Evolutionary conservation across 495 filamentous ascomycete genomes (phyloP).

Genomic region (Aspergillus saccharolyticus): DNA sequence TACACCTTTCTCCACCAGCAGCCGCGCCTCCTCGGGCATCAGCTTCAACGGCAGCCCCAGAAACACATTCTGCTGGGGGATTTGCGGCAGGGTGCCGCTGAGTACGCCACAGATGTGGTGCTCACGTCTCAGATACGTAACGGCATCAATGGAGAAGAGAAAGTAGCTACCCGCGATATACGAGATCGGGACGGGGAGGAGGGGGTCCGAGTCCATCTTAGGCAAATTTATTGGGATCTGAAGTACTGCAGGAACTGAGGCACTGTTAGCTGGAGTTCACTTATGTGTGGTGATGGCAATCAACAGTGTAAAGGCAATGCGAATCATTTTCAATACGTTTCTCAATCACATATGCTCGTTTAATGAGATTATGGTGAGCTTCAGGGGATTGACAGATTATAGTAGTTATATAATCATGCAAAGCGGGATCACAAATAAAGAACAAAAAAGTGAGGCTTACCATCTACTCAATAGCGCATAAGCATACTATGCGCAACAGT

Average conservation of each 20-base stretch:
- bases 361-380: constrained; percentile 42
- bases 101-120: constrained; percentile 86
- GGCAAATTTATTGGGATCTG: neutral
- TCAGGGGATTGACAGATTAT: constrained; percentile 94
- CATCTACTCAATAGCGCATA: constrained; percentile 23
- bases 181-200: constrained; percentile 72
- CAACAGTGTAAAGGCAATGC: constrained; percentile 6
- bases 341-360: constrained; percentile 46
- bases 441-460: constrained; percentile 24
- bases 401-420: constrained; percentile 68
- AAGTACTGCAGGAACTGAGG: constrained; percentile 7
- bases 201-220: constrained; percentile 37
- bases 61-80: constrained; percentile 92
- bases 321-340: constrained; percentile 47
- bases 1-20: constrained; percentile 75
- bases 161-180: constrained; percentile 76
- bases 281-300: constrained; percentile 3
- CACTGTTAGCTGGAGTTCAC: constrained; percentile 15
- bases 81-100: constrained; percentile 81
- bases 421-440: constrained; percentile 9
- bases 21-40: constrained; percentile 80
- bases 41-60: constrained; percentile 82
- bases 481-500: neutral
- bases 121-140: constrained; percentile 72
- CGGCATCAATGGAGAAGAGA: constrained; percentile 78